Evolutionary conservation across 495 filamentous ascomycete species (phyloP), one percentile per base, ranked within the genome.

Genomic region (Chaetomidium leptoderma): DNA sequence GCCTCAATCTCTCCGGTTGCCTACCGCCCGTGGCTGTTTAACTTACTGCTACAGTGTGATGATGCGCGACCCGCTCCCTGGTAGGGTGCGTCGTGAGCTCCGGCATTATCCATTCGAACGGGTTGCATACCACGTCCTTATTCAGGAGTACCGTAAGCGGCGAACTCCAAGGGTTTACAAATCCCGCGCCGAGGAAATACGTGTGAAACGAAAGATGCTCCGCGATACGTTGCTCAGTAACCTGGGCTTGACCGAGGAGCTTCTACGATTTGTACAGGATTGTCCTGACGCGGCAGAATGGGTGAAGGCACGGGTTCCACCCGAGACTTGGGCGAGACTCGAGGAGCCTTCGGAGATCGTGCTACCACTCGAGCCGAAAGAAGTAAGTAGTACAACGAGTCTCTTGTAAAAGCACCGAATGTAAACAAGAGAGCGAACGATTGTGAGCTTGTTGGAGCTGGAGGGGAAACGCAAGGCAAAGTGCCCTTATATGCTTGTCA

Each of bases 171-270:
- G 47, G 47, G 30, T 13, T 17, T 50, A 35, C 30, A 10, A 24
- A 32, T 50, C 47, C 29, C 47, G 47, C 19, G 47, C 30, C 47
- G 30, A 50, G 30, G 47, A 50, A 21, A 50, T 50, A 50, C 16
- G 47, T 36, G 30, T 50, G 6, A 21, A 21, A 21, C 4, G 30
- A 35, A 10, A 1, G 6, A 47, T 21, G 17, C 47, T 50, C 30
- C 30, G 30, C n/a, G 19, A 50, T 14, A 50, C 47, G 30, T 36
- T 50, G 30, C 29, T 19, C 30, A 11, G 47, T n/a, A 50, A 36
- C 47, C 6, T 36, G 47, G 2, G 0, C 5, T 50, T 50, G 30
- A 50, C 47, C n/a, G 47, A 50, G 47, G 17, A 33, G 1, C 47
- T 50, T 21, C n/a, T 36, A 9, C 47, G 47, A 35, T 50, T 50